Evolutionary conservation across 2,329 filamentous ascomycete genomes (phyloP).

Genomic region (Clonostachys solani): DNA sequence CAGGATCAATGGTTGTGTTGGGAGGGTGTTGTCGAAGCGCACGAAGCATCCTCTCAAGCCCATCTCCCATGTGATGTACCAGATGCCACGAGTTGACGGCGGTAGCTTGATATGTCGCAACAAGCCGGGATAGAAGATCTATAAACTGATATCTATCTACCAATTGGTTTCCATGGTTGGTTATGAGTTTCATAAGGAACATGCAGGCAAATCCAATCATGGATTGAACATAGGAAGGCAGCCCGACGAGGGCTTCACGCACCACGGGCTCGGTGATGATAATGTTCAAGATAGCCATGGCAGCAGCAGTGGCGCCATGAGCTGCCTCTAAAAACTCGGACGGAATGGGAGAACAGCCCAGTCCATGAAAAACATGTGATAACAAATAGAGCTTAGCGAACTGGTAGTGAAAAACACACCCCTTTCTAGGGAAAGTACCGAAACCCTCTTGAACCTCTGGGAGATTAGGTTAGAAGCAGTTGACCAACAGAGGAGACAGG

Average conservation of each 20-base stretch:
- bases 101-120: constrained; percentile 29
- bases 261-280: constrained; percentile 36
- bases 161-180: constrained; percentile 22
- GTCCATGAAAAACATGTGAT: constrained; percentile 31
- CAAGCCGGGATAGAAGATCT: constrained; percentile 27
- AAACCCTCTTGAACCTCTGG: constrained; percentile 31
- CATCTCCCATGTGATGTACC: constrained; percentile 38
- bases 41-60: constrained; percentile 32
- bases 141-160: constrained; percentile 28
- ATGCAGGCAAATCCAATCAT: constrained; percentile 50
- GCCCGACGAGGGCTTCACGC: constrained; percentile 30
- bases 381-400: constrained; percentile 35
- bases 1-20: too few relatives aligned
- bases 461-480: not conserved
- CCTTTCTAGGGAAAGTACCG: constrained; percentile 31
- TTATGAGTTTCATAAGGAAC: constrained; percentile 40
- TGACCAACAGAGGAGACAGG: not conserved
- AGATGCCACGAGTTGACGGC: constrained; percentile 38
- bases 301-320: constrained; percentile 24
- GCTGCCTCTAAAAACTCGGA: constrained; percentile 25
- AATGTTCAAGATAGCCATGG: constrained; percentile 37
- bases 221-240: constrained; percentile 45
- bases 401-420: constrained; percentile 32
- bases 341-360: constrained; percentile 22
- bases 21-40: constrained; percentile 1